A percentile compares a stretch with the other conserved stretches of the same genome.
Conservation (phyloP, 129 eudicot species). For the Flaveria trinervia region DNA sequence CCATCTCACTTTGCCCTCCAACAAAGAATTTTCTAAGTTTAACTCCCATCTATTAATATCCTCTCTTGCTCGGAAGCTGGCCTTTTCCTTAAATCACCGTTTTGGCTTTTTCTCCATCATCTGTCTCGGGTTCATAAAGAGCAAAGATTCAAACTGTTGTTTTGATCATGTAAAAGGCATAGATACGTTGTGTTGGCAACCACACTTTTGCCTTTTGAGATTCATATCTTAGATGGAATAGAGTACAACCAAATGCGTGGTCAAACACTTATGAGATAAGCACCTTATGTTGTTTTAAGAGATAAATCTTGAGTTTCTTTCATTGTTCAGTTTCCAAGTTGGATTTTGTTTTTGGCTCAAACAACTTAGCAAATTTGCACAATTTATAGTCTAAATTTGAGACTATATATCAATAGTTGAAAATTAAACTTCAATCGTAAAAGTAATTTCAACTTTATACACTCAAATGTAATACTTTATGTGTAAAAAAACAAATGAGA, state of each 20-base stretch:
- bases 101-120: constrained; percentile 52
- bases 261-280: constrained; percentile 46
- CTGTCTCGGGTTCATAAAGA: constrained; percentile 43
- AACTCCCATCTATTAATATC: constrained; percentile 60
- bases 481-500: too few relatives aligned
- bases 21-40: constrained; percentile 49
- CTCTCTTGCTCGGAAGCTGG: constrained; percentile 37
- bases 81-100: constrained; percentile 40
- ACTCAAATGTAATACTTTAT: too few relatives aligned
- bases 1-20: constrained; percentile 36
- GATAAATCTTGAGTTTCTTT: constrained; percentile 40
- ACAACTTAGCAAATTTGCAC: constrained; percentile 53
- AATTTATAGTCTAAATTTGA: not conserved
- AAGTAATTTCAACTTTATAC: too few relatives aligned
- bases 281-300: constrained; percentile 50
- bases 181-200: constrained; percentile 42
- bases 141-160: constrained; percentile 34
- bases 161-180: constrained; percentile 28
- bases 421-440: too few relatives aligned
- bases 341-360: constrained; percentile 12
- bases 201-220: constrained; percentile 25
- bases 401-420: too few relatives aligned
- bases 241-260: constrained; percentile 57
- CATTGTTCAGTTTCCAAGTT: constrained; percentile 49
- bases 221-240: constrained; percentile 31